phyloP scores from a whole-genome alignment of 768 basidiomycete genomes.

The Dacryopinax primogenitus region DNA sequence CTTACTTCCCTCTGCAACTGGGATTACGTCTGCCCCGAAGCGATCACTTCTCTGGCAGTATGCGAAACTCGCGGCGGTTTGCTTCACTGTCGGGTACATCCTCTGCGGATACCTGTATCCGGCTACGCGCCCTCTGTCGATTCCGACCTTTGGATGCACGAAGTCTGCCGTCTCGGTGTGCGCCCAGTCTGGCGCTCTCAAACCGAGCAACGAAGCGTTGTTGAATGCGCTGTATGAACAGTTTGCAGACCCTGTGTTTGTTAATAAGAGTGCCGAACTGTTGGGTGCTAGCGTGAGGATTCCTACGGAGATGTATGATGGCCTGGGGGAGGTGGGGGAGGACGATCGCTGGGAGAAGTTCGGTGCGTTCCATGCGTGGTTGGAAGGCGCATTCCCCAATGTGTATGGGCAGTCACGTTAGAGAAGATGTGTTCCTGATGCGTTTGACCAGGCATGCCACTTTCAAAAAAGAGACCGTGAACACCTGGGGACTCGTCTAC shows the following conservation, averaged over 20 bases:
- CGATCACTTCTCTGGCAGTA: background rate
- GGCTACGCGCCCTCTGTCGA: background rate
- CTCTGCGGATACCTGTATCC: background rate
- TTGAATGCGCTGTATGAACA: background rate
- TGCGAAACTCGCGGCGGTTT: background rate
- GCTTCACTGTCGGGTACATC: background rate
- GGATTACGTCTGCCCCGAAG: background rate
- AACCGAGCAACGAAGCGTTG: background rate
- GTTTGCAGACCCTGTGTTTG: background rate
- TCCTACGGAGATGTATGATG: slow-evolving; percentile 24
- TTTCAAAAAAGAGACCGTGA: slow-evolving; percentile 53
- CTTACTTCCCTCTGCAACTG: background rate
- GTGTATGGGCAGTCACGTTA: slow-evolving; percentile 31
- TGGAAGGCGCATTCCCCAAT: slow-evolving; percentile 46
- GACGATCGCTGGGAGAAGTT: slow-evolving; percentile 41
- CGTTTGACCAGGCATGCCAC: slow-evolving; percentile 37
- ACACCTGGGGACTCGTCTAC: slow-evolving; percentile 59
- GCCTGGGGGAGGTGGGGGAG: slow-evolving; percentile 22
- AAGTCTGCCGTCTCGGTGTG: background rate
- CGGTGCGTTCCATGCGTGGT: slow-evolving; percentile 41
- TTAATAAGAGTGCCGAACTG: slow-evolving; percentile 1
- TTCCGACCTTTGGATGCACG: background rate
- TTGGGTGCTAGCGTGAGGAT: slow-evolving; percentile 14
- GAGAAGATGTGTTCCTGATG: background rate
- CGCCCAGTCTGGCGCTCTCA: background rate